Evolutionary conservation across 1,284 basidiomycete species (phyloP).

Genomic region (Cryptococcus depauperatus): DNA sequence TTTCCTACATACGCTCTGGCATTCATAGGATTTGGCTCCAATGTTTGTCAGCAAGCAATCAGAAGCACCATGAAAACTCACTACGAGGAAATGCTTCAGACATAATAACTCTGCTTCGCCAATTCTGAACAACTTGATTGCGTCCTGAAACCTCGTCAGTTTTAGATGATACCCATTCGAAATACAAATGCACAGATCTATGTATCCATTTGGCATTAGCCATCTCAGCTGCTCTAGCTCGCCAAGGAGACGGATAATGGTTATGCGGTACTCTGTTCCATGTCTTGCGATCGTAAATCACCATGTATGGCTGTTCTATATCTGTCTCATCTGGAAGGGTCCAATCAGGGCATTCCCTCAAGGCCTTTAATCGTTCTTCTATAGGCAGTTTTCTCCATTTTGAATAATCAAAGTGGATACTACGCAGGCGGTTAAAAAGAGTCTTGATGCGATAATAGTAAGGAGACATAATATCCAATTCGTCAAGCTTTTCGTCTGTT

Average conservation of each 20-base stretch:
- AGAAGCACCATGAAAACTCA: slow-evolving; percentile 8
- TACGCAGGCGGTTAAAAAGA: too few relatives aligned
- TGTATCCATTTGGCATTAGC: slow-evolving; percentile 13
- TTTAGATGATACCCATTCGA: not conserved
- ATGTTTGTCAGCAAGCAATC: not conserved
- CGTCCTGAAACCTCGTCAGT: slow-evolving; percentile 13
- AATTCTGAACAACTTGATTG: slow-evolving; percentile 19
- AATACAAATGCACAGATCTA: slow-evolving; percentile 13
- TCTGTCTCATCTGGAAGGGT: too few relatives aligned
- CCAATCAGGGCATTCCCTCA: too few relatives aligned
- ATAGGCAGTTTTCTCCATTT: too few relatives aligned
- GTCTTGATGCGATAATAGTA: too few relatives aligned
- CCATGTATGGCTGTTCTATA: too few relatives aligned
- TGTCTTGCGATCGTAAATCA: not conserved
- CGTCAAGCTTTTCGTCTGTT: too few relatives aligned
- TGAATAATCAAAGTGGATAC: too few relatives aligned
- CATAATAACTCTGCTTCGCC: slow-evolving; percentile 21
- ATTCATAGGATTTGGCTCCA: slow-evolving; percentile 17
- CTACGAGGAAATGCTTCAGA: slow-evolving; percentile 20
- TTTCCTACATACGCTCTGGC: not conserved
- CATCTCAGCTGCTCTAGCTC: slow-evolving; percentile 3
- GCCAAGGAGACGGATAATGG: slow-evolving; percentile 16
- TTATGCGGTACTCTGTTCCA: slow-evolving; percentile 10
- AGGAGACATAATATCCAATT: too few relatives aligned
- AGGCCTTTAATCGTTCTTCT: too few relatives aligned